A percentile compares a stretch with the other conserved stretches of the same genome.
These are phyloP conservation scores for Thalassiosira mediterranea DNA, from an alignment of 352 stramenopile species.

Conservation along the genomic window DNA sequence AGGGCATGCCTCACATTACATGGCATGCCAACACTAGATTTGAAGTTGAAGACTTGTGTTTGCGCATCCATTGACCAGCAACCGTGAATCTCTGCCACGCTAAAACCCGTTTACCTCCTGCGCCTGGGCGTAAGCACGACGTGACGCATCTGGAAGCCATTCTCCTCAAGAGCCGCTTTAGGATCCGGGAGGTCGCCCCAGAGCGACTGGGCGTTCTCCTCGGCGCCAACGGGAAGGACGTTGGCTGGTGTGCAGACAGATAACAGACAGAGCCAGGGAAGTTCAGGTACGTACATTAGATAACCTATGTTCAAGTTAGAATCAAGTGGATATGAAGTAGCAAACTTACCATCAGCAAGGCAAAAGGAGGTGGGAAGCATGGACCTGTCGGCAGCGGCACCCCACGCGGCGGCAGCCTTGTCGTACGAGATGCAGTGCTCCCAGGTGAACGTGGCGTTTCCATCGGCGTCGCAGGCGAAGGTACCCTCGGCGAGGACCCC, in stretches of 20 bases:
- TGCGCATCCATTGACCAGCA: no score
- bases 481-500: conserved; percentile 70
- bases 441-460: conserved; percentile 62
- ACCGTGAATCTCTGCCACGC: no score
- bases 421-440: conserved; percentile 53
- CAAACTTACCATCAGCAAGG: conserved; percentile 67
- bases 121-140: conserved; percentile 59
- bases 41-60: no score
- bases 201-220: conserved; percentile 67
- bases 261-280: conserved; percentile 7
- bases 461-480: conserved; percentile 60
- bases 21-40: no score
- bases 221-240: conserved; percentile 53
- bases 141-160: conserved; percentile 74
- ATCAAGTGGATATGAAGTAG: conserved; percentile 13
- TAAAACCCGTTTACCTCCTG: conserved; percentile 27
- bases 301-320: background rate
- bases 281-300: no score
- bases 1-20: no score
- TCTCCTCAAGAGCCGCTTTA: conserved; percentile 61
- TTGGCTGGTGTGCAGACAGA: conserved; percentile 35
- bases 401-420: conserved; percentile 49
- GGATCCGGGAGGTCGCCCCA: conserved; percentile 74
- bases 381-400: conserved; percentile 29
- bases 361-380: conserved; percentile 45